Conservation (phyloP, 2,329 filamentous ascomycete species). For the Xylariaceae sp. region DNA sequence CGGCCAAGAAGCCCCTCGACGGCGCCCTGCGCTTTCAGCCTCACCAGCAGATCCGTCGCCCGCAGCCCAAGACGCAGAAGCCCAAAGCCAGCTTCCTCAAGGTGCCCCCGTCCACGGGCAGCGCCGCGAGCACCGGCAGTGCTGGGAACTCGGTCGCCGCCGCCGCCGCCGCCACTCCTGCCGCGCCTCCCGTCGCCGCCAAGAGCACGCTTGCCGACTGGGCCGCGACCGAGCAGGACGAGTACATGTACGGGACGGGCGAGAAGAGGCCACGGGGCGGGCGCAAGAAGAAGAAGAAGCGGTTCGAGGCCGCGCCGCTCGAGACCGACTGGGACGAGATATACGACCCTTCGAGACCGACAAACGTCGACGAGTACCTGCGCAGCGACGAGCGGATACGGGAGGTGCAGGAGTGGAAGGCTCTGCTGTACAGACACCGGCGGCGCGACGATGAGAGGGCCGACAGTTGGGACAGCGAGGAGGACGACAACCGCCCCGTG, state of each 20-base stretch:
- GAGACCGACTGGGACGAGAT: conserved; percentile 85
- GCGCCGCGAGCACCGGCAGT: conserved; percentile 20
- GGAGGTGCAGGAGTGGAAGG: conserved; percentile 81
- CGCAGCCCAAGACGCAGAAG: conserved; percentile 54
- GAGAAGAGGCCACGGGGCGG: conserved; percentile 70
- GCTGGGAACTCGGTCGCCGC: conserved; percentile 7
- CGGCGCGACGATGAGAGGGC: conserved; percentile 39
- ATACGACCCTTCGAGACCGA: conserved; percentile 77
- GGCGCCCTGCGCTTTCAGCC: conserved; percentile 78
- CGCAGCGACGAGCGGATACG: conserved; percentile 74
- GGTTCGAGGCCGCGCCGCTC: conserved; percentile 46
- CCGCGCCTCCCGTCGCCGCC: conserved; percentile 31
- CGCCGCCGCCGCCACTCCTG: conserved; percentile 8
- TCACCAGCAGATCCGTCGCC: conserved; percentile 55
- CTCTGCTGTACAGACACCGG: conserved; percentile 66
- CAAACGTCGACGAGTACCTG: conserved; percentile 77
- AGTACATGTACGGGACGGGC: conserved; percentile 58
- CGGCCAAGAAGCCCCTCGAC: conserved; percentile 55
- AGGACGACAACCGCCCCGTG: conserved; percentile 22
- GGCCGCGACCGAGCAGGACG: conserved; percentile 69
- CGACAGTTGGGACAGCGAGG: conserved; percentile 26
- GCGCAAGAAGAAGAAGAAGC: conserved; percentile 71
- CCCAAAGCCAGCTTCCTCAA: conserved; percentile 54
- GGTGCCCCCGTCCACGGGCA: conserved; percentile 22
- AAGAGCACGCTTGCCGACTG: conserved; percentile 76